Conservation (phyloP, 805 yeast genomes). For the Blastobotrys chiropterorum region DNA sequence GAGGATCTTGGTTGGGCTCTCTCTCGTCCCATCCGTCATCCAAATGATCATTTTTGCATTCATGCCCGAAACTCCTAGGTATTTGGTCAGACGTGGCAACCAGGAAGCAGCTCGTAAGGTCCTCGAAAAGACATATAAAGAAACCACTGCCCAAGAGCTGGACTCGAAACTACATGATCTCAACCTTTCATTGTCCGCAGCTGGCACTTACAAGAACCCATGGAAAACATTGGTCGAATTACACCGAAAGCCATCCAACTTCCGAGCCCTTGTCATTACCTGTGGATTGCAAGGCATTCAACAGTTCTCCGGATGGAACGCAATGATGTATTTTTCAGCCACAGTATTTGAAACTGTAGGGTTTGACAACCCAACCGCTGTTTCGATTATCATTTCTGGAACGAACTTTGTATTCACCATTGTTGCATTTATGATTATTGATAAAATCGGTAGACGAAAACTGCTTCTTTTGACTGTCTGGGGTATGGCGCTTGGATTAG, state of each 20-base stretch:
- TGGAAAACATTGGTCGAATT: slow-evolving; percentile 28
- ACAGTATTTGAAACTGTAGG: slow-evolving; percentile 91
- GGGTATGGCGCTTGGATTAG: slow-evolving; percentile 71
- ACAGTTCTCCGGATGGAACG: slow-evolving; percentile 95
- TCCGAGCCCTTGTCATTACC: slow-evolving; percentile 82
- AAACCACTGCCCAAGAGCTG: slow-evolving; percentile 58
- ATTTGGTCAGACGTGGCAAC: slow-evolving; percentile 64
- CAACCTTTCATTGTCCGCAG: slow-evolving; percentile 27
- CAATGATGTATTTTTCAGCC: slow-evolving; percentile 90
- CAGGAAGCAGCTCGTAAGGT: slow-evolving; percentile 62
- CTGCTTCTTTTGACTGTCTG: slow-evolving; percentile 78
- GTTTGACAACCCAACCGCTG: slow-evolving; percentile 85
- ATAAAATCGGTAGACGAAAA: slow-evolving; percentile 79
- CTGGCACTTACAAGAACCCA: slow-evolving; percentile 15
- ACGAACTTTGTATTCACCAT: slow-evolving; percentile 87
- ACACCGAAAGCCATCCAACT: slow-evolving; percentile 47
- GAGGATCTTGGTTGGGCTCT: slow-evolving; percentile 86
- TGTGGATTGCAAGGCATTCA: slow-evolving; percentile 95
- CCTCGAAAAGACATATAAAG: slow-evolving; percentile 53
- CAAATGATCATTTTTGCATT: slow-evolving; percentile 75
- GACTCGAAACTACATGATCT: slow-evolving; percentile 65
- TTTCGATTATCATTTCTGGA: slow-evolving; percentile 87
- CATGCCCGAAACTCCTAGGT: slow-evolving; percentile 95
- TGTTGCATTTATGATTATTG: slow-evolving; percentile 81
- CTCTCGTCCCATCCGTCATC: slow-evolving; percentile 76